These are phyloP conservation scores for Pseudopithomyces chartarum DNA, from an alignment of 2,329 filamentous ascomycete genomes.

Conservation along the genomic window DNA sequence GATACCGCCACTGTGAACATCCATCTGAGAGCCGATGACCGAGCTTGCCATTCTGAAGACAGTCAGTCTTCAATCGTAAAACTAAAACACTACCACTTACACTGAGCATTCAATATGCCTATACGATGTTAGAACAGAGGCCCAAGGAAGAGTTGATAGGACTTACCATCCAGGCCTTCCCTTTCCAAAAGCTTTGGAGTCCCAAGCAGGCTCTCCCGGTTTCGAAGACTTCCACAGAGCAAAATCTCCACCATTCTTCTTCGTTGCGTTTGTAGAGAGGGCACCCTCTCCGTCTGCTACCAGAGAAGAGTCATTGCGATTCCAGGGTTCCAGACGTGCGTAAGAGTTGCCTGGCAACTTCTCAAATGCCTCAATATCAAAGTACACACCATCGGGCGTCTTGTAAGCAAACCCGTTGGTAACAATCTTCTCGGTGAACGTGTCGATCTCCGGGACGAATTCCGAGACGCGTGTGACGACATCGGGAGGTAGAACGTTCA, in stretches of 20 bases:
- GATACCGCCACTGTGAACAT: slow-evolving; percentile 91
- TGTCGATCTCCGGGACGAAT: slow-evolving; percentile 84
- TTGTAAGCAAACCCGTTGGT: slow-evolving; percentile 84
- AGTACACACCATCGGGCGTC: slow-evolving; percentile 82
- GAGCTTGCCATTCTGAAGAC: slow-evolving; percentile 75
- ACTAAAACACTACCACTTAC: no score
- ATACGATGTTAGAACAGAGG: no score
- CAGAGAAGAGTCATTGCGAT: slow-evolving; percentile 79
- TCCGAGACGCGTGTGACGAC: slow-evolving; percentile 89
- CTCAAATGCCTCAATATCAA: slow-evolving; percentile 88
- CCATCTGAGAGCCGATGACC: slow-evolving; percentile 81
- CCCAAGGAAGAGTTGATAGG: no score
- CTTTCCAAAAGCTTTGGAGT: slow-evolving; percentile 77
- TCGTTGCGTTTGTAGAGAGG: slow-evolving; percentile 59
- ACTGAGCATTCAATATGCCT: slow-evolving; percentile 91
- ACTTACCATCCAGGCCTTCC: slow-evolving; percentile 80
- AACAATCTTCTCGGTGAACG: slow-evolving; percentile 82
- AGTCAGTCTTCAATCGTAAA: no score
- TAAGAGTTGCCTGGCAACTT: slow-evolving; percentile 78
- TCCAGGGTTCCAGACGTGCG: slow-evolving; percentile 83
- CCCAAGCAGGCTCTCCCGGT: slow-evolving; percentile 89
- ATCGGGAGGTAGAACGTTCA: slow-evolving; percentile 85
- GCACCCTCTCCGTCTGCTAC: slow-evolving; percentile 91
- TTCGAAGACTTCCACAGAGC: slow-evolving; percentile 94
- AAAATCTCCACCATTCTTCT: slow-evolving; percentile 81